Conservation (phyloP, 176 grass and related monocot genomes). For the Cocos nucifera region DNA sequence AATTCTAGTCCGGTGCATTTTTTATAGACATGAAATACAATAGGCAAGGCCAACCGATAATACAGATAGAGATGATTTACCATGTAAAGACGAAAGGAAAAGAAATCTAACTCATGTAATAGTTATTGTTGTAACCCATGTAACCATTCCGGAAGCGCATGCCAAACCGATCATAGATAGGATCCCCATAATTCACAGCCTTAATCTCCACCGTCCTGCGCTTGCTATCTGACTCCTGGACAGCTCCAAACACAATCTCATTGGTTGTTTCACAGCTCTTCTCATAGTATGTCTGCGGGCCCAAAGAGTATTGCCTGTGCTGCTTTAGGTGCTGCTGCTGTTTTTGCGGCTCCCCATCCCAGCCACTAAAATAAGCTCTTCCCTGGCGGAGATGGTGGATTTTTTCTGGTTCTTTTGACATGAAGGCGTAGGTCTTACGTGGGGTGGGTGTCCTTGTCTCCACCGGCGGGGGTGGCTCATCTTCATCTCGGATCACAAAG, state of each 20-base stretch:
- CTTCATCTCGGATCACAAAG: slow-evolving; percentile 60
- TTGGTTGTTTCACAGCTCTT: slow-evolving; percentile 88
- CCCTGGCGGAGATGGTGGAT: slow-evolving; percentile 52
- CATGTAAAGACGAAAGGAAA: too few relatives aligned
- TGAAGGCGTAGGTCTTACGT: slow-evolving; percentile 65
- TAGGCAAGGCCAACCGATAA: too few relatives aligned
- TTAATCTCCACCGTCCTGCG: slow-evolving; percentile 75
- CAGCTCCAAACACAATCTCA: slow-evolving; percentile 86
- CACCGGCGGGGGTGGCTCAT: slow-evolving; percentile 51
- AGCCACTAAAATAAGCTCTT: slow-evolving; percentile 33
- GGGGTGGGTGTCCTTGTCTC: slow-evolving; percentile 61
- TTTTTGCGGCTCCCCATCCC: slow-evolving; percentile 30
- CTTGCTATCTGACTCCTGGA: slow-evolving; percentile 77
- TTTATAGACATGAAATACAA: too few relatives aligned
- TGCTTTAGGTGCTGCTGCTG: slow-evolving; percentile 72
- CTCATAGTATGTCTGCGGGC: slow-evolving; percentile 74
- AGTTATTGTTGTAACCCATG: slow-evolving; percentile 53
- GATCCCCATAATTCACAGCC: slow-evolving; percentile 82
- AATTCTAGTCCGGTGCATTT: too few relatives aligned
- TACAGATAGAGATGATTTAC: too few relatives aligned
- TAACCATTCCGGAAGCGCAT: slow-evolving; percentile 75
- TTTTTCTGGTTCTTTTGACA: slow-evolving; percentile 79
- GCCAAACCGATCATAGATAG: slow-evolving; percentile 70
- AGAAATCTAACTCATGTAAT: slow-evolving; percentile 9
- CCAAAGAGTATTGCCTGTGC: slow-evolving; percentile 72